A percentile compares a stretch with the other conserved stretches of the same genome.
These are phyloP conservation scores for Scedosporium minutisporum DNA, from an alignment of 2,329 filamentous ascomycete genomes.

Conservation along the genomic window DNA sequence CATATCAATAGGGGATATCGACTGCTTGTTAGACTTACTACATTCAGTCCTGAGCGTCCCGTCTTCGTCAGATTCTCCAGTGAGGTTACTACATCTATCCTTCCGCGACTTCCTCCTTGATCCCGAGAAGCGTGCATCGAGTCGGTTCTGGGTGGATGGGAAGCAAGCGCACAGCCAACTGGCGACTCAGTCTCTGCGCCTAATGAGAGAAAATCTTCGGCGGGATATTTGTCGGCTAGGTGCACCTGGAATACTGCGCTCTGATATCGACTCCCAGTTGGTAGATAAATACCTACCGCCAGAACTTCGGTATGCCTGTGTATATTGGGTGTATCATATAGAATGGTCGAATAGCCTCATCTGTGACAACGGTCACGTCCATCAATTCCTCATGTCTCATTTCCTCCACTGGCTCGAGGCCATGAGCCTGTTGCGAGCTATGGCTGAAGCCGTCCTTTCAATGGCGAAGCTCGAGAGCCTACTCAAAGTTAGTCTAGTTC, in stretches of 20 bases:
- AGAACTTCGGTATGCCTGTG: constrained; percentile 18
- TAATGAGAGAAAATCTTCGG: too few species aligned
- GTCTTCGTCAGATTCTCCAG: constrained; percentile 10
- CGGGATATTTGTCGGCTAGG: too few species aligned
- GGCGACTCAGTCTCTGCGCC: too few species aligned
- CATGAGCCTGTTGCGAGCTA: constrained; percentile 20
- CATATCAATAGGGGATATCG: constrained; percentile 10
- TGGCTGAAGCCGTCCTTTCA: constrained; percentile 14
- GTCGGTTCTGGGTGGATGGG: too few species aligned
- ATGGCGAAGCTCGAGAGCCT: constrained; percentile 13
- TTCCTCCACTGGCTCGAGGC: constrained; percentile 30
- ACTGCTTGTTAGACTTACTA: constrained; percentile 14
- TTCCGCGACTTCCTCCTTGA: too few species aligned
- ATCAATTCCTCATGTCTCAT: constrained; percentile 23
- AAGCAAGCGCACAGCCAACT: too few species aligned
- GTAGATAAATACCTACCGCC: too few species aligned
- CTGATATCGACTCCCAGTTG: too few species aligned
- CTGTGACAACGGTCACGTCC: constrained; percentile 13
- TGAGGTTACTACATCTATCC: constrained; percentile 9
- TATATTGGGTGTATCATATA: constrained; percentile 22
- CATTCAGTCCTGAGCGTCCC: constrained; percentile 22
- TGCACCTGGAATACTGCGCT: too few species aligned
- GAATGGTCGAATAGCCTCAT: neutral
- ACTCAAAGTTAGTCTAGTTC: constrained; percentile 8
- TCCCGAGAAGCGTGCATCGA: too few species aligned